phyloP scores from a whole-genome alignment of 257 asterid species.

The Anisodus tanguticus region DNA sequence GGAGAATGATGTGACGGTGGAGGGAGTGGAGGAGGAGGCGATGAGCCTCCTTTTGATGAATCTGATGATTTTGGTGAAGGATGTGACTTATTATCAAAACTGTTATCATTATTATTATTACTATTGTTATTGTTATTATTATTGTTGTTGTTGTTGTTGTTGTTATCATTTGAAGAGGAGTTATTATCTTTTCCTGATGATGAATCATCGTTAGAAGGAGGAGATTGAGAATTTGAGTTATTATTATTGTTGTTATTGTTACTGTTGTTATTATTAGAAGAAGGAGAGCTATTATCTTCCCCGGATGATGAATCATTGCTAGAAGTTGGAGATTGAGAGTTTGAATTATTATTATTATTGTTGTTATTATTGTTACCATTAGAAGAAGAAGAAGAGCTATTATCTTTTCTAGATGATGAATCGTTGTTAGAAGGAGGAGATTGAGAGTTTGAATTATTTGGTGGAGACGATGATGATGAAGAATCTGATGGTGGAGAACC shows the following conservation, averaged over 20 bases:
- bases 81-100: not conserved
- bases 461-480: not conserved
- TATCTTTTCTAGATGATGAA: not conserved
- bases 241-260: not conserved
- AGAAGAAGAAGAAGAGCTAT: not conserved
- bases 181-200: not conserved
- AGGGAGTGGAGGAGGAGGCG: not conserved
- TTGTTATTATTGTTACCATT: not conserved
- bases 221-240: not conserved
- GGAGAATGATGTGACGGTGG: slow-evolving; percentile 26
- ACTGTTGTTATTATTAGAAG: not conserved
- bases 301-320: not conserved
- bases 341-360: not conserved
- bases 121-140: no score
- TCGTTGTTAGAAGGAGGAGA: not conserved
- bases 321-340: not conserved
- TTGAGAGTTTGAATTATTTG: not conserved
- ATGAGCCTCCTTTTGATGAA: not conserved
- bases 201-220: slow-evolving; percentile 24
- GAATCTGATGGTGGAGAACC: slow-evolving; percentile 26
- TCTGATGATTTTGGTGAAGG: slow-evolving; percentile 21
- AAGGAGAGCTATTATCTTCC: not conserved
- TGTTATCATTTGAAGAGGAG: not conserved
- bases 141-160: rapidly evolving
- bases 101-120: not conserved